A percentile compares a stretch with the other conserved stretches of the same genome.
Evolutionary conservation across 768 basidiomycete species (phyloP).

Genomic region (Phanerochaete sordida): DNA sequence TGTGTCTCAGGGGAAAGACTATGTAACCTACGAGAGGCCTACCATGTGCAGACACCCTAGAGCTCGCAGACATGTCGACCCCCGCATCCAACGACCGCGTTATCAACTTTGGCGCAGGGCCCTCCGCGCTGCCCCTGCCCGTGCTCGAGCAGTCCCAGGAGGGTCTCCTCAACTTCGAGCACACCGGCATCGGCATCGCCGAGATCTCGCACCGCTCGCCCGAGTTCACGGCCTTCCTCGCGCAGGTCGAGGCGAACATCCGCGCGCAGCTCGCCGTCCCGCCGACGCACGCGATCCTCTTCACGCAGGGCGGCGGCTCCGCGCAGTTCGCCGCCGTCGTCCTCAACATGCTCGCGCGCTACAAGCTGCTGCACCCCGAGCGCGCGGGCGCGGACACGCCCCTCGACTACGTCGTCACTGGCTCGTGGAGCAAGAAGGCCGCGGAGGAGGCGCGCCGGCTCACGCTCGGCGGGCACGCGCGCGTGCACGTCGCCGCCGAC

Average conservation of each 20-base stretch:
- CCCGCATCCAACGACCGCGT: slow-evolving; percentile 37
- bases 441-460: slow-evolving; percentile 78
- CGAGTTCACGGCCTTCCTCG: slow-evolving; percentile 74
- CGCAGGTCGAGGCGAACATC: slow-evolving; percentile 59
- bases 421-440: slow-evolving; percentile 89
- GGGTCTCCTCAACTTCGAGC: slow-evolving; percentile 86
- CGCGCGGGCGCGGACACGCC: slow-evolving; percentile 46
- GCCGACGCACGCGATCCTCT: slow-evolving; percentile 78
- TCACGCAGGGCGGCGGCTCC: slow-evolving; percentile 93
- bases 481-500: slow-evolving; percentile 71
- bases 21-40: not conserved
- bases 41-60: not conserved
- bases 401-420: slow-evolving; percentile 90
- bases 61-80: slow-evolving; percentile 10
- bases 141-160: slow-evolving; percentile 81
- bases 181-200: slow-evolving; percentile 91
- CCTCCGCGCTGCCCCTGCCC: slow-evolving; percentile 84
- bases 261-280: slow-evolving; percentile 81
- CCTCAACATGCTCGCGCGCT: slow-evolving; percentile 85
- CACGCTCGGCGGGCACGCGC: slow-evolving; percentile 36
- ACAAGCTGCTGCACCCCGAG: slow-evolving; percentile 71
- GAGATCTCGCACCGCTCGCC: slow-evolving; percentile 96
- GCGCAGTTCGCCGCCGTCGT: slow-evolving; percentile 91
- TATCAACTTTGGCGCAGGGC: slow-evolving; percentile 93
- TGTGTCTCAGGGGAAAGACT: not conserved